Base-by-base conservation (phyloP, 768 basidiomycete species). In the Xanthoconium stramineum region DNA sequence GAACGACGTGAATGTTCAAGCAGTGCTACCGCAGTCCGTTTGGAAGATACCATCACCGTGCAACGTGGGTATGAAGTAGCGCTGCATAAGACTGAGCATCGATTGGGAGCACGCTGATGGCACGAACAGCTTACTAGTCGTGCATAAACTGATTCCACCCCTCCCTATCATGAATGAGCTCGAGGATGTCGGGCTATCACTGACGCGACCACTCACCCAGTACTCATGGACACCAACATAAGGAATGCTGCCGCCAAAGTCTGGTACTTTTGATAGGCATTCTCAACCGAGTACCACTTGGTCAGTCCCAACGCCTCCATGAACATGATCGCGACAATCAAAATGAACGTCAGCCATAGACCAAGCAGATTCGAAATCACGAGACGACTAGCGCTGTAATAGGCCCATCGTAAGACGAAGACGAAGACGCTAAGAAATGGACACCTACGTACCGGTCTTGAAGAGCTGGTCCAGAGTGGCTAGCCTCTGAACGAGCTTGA, bases 141-240 rank as follows among this genome's bases (percentile, higher is more conserved):
- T 98, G 95, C 96, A 98, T 98, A 70, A 88, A 96, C 62, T 87
- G 84, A 69, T 98, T 98, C 96, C 96, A 98, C 0, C 86, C 91
- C 71, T 98, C 95, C 11, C 94, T 94, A 14, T 17, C 20, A 7
- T 61, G 52, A 17, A 43, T 50, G 42, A 42, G 50, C 62, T 36
- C 61, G 53, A 48, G 5, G 46, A 9, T 14, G 33, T 35, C 29
- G 7, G 13, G 37, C 17, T 20, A 44, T 44, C 30, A 20, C n/a
- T 14, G 17, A n/a, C 12, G 17, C 8, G 29, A 11, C 75, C 84
- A 61, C 61, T 69, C 52, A 95, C 93, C 94, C 95, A 37, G 91
- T 90, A 56, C 88, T 94, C 83, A 91, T 91, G 72, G 97, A 93
- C 2, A 88, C 83, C 45, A 98, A 74, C 89, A 96, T 94, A 39